Base-by-base conservation (phyloP, 2,329 filamentous ascomycete genomes). In the Lasiodiplodia hormozganensis region DNA sequence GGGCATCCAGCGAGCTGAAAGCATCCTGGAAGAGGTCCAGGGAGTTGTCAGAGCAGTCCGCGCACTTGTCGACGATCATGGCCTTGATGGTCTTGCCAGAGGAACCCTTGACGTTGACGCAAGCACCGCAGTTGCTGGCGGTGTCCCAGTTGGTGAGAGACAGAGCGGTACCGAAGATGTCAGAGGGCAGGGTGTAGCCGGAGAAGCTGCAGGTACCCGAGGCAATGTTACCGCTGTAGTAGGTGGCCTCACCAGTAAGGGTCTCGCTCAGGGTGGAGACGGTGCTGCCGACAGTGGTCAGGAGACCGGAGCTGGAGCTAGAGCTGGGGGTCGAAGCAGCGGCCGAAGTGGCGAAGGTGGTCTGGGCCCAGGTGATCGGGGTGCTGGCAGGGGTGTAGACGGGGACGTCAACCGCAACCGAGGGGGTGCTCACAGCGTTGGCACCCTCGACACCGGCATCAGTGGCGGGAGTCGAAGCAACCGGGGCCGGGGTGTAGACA, bases 171-270 rank as follows among this genome's bases (percentile, higher is more conserved):
- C 90, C 89, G 72, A 82, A 87, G 68, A 91, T 77, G 14, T 82
- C 81, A 12, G 84, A 81, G 7, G 89, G 88, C 31, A 91, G 80
- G 2, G 84, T 88, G 80, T 90, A 90, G 62, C 84, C 86, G 8
- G 82, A 81, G 82, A 91, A 90, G 14, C 85, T 87, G 78, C 89
- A 92, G 69, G 83, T 84, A 70, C 89, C 89, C 49, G 88, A 88
- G 5, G 78, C 76, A 2, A 88, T 75, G 74, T 80, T 79, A 8
- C 78, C 77, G 38, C 75, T 76, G 67, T 80, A 80, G 72, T 74
- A 78, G 8, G 77, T 79, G n/a, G 77, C 78, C 31, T 76, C 68
- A 31, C 78, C 78, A 8, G 69, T 57, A 18, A 68, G 51, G n/a
- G 60, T 38, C 58, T 57, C 67, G n/a, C 31, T 43, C 49, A 68